Conservation (phyloP, 192 early-diverging fungal genomes). For the Phycomyces nitens region DNA sequence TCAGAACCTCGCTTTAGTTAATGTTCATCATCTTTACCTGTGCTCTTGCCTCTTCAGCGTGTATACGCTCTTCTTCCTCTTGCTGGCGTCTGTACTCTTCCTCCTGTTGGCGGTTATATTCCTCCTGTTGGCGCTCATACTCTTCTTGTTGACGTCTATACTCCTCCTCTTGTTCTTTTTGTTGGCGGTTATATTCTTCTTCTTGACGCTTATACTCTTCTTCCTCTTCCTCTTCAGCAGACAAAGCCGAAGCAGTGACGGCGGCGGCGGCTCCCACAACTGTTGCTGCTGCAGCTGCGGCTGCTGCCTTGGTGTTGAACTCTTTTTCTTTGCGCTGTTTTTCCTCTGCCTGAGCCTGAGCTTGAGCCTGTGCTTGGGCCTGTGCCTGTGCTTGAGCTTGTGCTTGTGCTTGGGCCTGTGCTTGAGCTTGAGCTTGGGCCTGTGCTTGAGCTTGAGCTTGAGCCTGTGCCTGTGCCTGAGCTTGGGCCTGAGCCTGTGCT, state of each 20-base stretch:
- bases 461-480: too few species aligned
- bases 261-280: constrained; percentile 19
- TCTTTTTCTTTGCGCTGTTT: constrained; percentile 14
- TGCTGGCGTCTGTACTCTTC: constrained; percentile 21
- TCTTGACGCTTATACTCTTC: background rate
- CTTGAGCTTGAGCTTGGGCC: background rate
- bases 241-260: constrained; percentile 17
- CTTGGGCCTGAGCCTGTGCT: background rate
- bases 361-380: too few species aligned
- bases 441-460: too few species aligned
- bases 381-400: too few species aligned
- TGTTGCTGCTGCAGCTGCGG: constrained; percentile 23
- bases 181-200: constrained; percentile 18
- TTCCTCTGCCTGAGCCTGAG: too few species aligned
- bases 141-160: constrained; percentile 24
- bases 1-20: too few species aligned
- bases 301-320: background rate
- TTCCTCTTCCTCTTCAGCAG: constrained; percentile 19
- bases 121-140: constrained; percentile 14
- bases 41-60: background rate
- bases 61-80: constrained; percentile 17
- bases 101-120: constrained; percentile 19
- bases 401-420: too few species aligned
- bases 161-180: constrained; percentile 24
- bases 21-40: too few species aligned